Base-by-base conservation (phyloP, 2,329 filamentous ascomycete genomes). In the Phaeosphaeria sp. region DNA sequence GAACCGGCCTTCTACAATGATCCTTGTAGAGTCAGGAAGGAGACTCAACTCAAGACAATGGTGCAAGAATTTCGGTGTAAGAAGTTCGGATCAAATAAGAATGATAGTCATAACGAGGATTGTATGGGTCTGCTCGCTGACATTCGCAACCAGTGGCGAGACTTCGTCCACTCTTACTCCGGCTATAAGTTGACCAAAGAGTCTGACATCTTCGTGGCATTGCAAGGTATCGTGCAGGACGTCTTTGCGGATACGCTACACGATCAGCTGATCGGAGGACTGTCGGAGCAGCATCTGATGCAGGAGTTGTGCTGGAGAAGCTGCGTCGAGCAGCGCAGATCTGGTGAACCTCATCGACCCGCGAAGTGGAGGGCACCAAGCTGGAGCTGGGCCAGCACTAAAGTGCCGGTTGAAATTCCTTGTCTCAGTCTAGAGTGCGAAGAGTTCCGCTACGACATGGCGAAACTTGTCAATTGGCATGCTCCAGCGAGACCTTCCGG, bases 141-240 rank as follows among this genome's bases (percentile, higher is more conserved):
- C 15, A 40, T 52, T 3, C 20, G 30, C n/a, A 15, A 33, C 8
- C 17, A 24, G 7, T 52, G 40, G 42, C 15, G 27, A n/a, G 27
- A 46, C 15, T 45, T 52, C 24, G n/a, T 52, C n/a, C 11, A 21
- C 13, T 22, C 15, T 17, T 54, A 54, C 33, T 33, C 51, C 6
- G 17, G 13, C 6, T 54, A 17, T 18, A 9, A 21, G 8, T 6
- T 54, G 43, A 54, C 43, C 3, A 47, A 49, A 47, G 44, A 46
- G 30, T 20, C 24, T 20, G 51, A 54, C 25, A 49, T 45, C 20
- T 30, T 54, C 2, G 33, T 48, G 2, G 43, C 51, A 25, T 24
- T 54, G 15, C 40, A 44, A 9, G 51, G 51, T 9, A 54, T 54
- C 43, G 18, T 33, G 17, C 30, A 54, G 40, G 45, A 48, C 25